A percentile compares a stretch with the other conserved stretches of the same genome.
These are phyloP conservation scores for Talaromyces stipitatus DNA, from an alignment of 495 filamentous ascomycete species.

Conservation along the genomic window DNA sequence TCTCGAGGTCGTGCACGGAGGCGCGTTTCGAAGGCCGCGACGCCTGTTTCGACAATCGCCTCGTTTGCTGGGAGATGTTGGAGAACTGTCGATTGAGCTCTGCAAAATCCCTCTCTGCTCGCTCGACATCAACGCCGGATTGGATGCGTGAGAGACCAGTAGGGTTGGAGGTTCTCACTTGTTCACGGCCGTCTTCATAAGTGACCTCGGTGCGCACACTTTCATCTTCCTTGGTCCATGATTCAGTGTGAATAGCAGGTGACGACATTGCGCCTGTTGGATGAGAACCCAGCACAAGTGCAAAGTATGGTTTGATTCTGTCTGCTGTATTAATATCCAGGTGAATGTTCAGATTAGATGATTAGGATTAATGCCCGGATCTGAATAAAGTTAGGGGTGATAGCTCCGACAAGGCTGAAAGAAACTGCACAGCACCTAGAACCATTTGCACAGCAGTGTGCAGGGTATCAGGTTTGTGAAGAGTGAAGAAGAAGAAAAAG, in stretches of 20 bases:
- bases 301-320: too few species aligned
- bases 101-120: conserved; percentile 70
- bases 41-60: conserved; percentile 34
- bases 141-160: conserved; percentile 39
- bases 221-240: neutral
- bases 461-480: too few species aligned
- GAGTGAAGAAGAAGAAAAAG: too few species aligned
- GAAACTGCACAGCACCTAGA: neutral
- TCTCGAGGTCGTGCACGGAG: conserved; percentile 39
- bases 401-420: too few species aligned
- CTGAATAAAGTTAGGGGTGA: neutral
- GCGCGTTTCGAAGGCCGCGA: conserved; percentile 31
- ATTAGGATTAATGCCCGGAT: neutral
- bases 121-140: conserved; percentile 57
- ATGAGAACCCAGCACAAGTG: neutral
- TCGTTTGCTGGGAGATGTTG: conserved; percentile 50
- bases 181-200: conserved; percentile 27
- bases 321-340: too few species aligned
- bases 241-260: neutral
- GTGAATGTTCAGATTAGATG: neutral
- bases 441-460: neutral
- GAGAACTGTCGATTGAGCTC: conserved; percentile 68
- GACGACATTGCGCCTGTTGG: neutral
- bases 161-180: conserved; percentile 21
- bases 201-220: conserved; percentile 7